A percentile compares a stretch with the other conserved stretches of the same genome.
These are phyloP conservation scores for Neofusicoccum sp. DNA, from an alignment of 2,329 filamentous ascomycete genomes.

Conservation along the genomic window DNA sequence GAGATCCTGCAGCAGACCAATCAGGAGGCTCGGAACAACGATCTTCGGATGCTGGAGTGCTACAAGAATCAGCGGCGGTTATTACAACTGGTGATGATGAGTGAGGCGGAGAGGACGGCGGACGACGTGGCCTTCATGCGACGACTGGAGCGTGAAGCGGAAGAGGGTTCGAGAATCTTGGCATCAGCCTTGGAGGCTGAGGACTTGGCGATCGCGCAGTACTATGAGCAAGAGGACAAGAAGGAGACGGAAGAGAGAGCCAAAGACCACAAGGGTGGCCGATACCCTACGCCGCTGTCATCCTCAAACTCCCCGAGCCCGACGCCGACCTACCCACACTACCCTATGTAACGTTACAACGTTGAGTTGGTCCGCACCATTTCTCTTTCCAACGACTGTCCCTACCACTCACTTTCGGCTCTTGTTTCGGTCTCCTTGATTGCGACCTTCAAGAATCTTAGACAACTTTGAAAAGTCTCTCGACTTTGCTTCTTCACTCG, in stretches of 20 bases:
- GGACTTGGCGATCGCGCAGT: conserved; percentile 32
- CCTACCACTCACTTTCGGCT: background rate
- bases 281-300: conserved; percentile 13
- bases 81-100: background rate
- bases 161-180: background rate
- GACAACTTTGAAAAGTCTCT: background rate
- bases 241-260: background rate
- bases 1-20: conserved; percentile 18
- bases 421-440: background rate
- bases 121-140: conserved; percentile 1
- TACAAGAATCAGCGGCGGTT: conserved; percentile 6
- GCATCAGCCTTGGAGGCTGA: background rate
- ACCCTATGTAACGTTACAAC: background rate
- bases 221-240: background rate
- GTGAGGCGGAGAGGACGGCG: background rate
- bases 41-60: background rate
- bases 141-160: background rate
- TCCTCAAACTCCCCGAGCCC: conserved; percentile 6
- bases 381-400: background rate
- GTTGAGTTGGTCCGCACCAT: background rate
- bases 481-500: background rate
- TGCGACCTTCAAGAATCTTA: background rate
- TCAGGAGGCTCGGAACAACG: conserved; percentile 4
- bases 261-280: background rate
- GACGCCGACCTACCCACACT: background rate